Percentiles rank a stretch among this genome's conserved stretches.
phyloP scores from a whole-genome alignment of 495 filamentous ascomycete species.

The Hypoxylon subgilvum region DNA sequence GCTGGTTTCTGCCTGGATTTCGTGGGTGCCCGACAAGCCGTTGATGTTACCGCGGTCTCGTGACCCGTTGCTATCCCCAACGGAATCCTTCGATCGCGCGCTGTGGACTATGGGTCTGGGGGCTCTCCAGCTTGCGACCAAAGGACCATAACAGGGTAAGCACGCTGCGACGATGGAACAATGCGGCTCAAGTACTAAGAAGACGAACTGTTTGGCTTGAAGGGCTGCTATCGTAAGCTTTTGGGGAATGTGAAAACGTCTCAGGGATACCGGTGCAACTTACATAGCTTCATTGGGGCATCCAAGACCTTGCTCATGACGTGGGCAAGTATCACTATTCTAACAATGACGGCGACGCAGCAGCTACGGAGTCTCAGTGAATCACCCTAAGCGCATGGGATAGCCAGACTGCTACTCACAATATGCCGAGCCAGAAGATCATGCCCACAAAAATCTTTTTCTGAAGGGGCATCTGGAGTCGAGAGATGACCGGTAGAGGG shows the following conservation, averaged over 20 bases:
- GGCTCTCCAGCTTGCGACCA: background rate
- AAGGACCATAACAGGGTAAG: slow-evolving; percentile 16
- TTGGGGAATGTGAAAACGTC: background rate
- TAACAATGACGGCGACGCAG: background rate
- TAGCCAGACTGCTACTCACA: background rate
- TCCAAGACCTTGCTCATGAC: background rate
- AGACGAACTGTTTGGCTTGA: slow-evolving; percentile 11
- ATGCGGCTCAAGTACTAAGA: slow-evolving; percentile 34
- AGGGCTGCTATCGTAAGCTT: background rate
- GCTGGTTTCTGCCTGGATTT: too few relatives aligned
- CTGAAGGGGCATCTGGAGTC: slow-evolving; percentile 20
- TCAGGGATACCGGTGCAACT: background rate
- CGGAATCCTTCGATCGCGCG: too few relatives aligned
- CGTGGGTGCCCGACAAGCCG: too few relatives aligned
- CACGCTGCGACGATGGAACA: slow-evolving; percentile 39
- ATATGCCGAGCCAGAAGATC: slow-evolving; percentile 37
- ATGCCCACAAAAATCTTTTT: slow-evolving; percentile 19
- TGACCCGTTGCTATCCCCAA: too few relatives aligned
- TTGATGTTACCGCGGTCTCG: too few relatives aligned
- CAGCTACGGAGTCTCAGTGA: background rate
- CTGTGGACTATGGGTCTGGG: background rate
- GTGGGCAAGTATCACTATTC: background rate
- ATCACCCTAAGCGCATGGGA: background rate
- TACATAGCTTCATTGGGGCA: background rate
- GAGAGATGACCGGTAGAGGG: slow-evolving; percentile 24